Evolutionary conservation across 2,329 filamentous ascomycete species (phyloP).

Genomic region (Cladosporium cucumerinum): DNA sequence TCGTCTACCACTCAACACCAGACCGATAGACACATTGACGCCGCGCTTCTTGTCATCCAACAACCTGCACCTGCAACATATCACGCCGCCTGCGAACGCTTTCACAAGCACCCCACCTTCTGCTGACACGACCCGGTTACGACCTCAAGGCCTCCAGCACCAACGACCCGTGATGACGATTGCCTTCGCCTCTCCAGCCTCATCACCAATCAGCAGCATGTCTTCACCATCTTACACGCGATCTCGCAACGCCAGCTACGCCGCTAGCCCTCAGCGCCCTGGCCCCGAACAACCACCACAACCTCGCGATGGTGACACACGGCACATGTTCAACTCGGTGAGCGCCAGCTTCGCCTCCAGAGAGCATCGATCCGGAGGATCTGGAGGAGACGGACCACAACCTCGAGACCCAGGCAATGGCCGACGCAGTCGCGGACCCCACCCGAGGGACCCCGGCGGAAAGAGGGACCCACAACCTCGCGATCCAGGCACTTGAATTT

Average conservation of each 20-base stretch:
- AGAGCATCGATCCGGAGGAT: no score
- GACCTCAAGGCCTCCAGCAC: not conserved
- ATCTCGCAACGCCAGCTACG: not conserved
- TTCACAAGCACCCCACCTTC: not conserved
- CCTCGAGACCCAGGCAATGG: slow-evolving; percentile 12
- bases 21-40: not conserved
- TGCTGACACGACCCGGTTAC: not conserved
- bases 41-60: not conserved
- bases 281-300: not conserved
- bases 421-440: slow-evolving; percentile 2
- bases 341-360: not conserved
- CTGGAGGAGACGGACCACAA: not conserved
- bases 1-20: not conserved
- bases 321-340: not conserved
- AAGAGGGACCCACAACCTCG: slow-evolving; percentile 18
- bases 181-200: not conserved
- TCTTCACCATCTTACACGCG: not conserved
- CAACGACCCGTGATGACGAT: not conserved
- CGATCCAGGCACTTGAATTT: slow-evolving; percentile 16
- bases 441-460: slow-evolving; percentile 21
- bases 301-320: slow-evolving; percentile 5
- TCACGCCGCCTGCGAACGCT: not conserved
- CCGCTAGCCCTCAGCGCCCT: not conserved
- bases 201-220: not conserved
- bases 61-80: not conserved